These are phyloP conservation scores for Cucumis melo DNA, from an alignment of 306 rosid genomes.

Conservation along the genomic window DNA sequence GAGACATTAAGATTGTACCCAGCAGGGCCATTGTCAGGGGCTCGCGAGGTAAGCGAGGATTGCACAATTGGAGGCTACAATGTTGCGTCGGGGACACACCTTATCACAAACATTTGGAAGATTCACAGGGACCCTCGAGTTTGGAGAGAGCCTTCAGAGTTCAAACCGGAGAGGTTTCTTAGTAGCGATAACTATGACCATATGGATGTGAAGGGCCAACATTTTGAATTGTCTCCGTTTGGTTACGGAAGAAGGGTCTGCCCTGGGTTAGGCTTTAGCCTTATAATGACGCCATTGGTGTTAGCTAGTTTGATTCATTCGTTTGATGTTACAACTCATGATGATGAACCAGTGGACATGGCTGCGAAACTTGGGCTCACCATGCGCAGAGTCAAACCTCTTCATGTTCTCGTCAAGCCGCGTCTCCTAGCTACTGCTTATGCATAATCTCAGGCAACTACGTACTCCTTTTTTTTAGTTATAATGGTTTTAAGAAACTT, in stretches of 20 bases:
- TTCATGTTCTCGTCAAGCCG: slow-evolving; percentile 30
- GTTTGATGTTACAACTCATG: slow-evolving; percentile 20
- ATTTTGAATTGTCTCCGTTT: slow-evolving; percentile 38
- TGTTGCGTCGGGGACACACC: slow-evolving; percentile 25
- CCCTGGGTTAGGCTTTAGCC: slow-evolving; percentile 26
- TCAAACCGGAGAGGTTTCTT: slow-evolving; percentile 45
- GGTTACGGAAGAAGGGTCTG: slow-evolving; percentile 50
- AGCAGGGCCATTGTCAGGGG: slow-evolving; percentile 28
- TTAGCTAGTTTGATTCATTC: slow-evolving; percentile 36
- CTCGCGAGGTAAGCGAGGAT: slow-evolving; percentile 22
- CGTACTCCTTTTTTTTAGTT: too few relatives aligned
- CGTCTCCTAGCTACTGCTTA: slow-evolving; percentile 19
- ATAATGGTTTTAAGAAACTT: too few relatives aligned
- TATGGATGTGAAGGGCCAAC: slow-evolving; percentile 30
- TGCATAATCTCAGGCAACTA: background rate
- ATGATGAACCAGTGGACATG: slow-evolving; percentile 30
- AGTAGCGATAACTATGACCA: slow-evolving; percentile 16
- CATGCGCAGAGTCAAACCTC: slow-evolving; percentile 29
- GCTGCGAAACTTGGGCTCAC: slow-evolving; percentile 22
- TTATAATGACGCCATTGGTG: slow-evolving; percentile 23
- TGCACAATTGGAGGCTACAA: slow-evolving; percentile 29
- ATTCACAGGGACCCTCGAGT: slow-evolving; percentile 34
- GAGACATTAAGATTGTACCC: slow-evolving; percentile 30
- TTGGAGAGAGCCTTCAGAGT: slow-evolving; percentile 36
- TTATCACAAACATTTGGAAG: slow-evolving; percentile 35